Evolutionary conservation across 1,284 basidiomycete genomes (phyloP), one percentile per base, ranked within the genome.

Genomic region (Vanrija sp.): DNA sequence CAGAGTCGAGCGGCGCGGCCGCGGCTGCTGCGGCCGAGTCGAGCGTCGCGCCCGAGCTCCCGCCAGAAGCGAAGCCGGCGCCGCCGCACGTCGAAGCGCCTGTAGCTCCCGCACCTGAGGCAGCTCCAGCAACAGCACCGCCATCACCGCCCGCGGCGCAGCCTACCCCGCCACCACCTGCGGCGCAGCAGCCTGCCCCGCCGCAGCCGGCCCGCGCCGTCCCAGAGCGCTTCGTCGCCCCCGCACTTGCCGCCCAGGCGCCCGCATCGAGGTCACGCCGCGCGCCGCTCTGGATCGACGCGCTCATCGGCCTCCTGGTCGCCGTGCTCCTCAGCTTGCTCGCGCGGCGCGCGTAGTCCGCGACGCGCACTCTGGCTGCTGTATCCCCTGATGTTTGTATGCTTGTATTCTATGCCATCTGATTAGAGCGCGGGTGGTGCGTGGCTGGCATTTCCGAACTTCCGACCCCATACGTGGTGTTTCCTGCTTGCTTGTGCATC

Each of bases 301-400:
- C 48, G 4, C 46, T 62, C 42, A 60, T 65, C 8, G 59, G 46
- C 26, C 8, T 40, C 5, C 45, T 60, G 7, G 28, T 57, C 46
- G 73, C 84, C 83, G n/a, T 65, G 51, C 42, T 59, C 50, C 4
- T 60, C 44, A 46, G 45, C 49, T 45, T 59, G 6, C 45, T 63
- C 49, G 43, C 47, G 15, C 47, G 49, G 14, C 25, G 46, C 34
- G 38, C 16, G 1, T 19, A 19, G 7, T 43, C 34, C 34, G 34
- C 34, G 21, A 23, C 21, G 5, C 34, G 34, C 34, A 15, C 34
- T 34, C 10, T 12, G 34, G 28, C 34, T 12, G 12, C 34, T 34
- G 34, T 34, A 34, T 15, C 14, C 28, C 28, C 9, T 34, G 10
- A 12, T 34, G 34, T 15, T 14, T 34, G 34, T 34, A 34, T 34